Evolutionary conservation across 768 basidiomycete genomes (phyloP).

Genomic region (Leccinum pellstonianum): DNA sequence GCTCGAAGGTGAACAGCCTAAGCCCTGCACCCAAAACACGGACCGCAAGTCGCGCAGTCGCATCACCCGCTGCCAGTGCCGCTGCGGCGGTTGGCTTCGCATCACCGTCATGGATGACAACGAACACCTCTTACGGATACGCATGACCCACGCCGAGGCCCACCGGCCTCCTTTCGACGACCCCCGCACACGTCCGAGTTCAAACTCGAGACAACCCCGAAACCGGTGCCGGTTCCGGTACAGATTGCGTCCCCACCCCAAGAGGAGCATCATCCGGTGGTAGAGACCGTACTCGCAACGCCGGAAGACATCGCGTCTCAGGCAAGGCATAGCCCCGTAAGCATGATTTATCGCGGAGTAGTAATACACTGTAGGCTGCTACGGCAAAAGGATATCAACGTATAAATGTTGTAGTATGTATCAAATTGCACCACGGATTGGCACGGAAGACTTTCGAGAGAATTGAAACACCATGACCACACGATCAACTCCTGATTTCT

Average conservation of each 20-base stretch:
- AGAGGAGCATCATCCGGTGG: conserved; percentile 11
- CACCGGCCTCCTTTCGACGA: conserved; percentile 35
- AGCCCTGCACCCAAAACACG: conserved; percentile 32
- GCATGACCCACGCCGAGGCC: conserved; percentile 36
- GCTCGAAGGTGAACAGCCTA: conserved; percentile 35
- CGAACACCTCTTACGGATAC: conserved; percentile 34
- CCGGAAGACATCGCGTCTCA: conserved; percentile 21
- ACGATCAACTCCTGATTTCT: too few species aligned
- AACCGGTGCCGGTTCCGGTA: conserved; percentile 20
- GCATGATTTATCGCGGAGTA: background rate
- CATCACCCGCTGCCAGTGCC: conserved; percentile 35
- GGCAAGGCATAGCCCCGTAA: conserved; percentile 18
- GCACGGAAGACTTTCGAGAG: too few species aligned
- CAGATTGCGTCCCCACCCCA: conserved; percentile 15
- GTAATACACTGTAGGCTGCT: too few species aligned
- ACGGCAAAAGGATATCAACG: too few species aligned
- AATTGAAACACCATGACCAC: too few species aligned
- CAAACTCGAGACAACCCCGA: conserved; percentile 30
- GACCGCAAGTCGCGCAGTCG: conserved; percentile 36
- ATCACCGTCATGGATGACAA: conserved; percentile 39
- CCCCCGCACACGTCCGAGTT: conserved; percentile 35
- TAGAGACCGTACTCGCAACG: conserved; percentile 15
- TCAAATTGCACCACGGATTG: too few species aligned
- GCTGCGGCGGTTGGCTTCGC: conserved; percentile 35
- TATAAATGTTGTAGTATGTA: too few species aligned